These are phyloP conservation scores for Gymnopilus dilepis DNA, from an alignment of 768 basidiomycete genomes.

Conservation along the genomic window DNA sequence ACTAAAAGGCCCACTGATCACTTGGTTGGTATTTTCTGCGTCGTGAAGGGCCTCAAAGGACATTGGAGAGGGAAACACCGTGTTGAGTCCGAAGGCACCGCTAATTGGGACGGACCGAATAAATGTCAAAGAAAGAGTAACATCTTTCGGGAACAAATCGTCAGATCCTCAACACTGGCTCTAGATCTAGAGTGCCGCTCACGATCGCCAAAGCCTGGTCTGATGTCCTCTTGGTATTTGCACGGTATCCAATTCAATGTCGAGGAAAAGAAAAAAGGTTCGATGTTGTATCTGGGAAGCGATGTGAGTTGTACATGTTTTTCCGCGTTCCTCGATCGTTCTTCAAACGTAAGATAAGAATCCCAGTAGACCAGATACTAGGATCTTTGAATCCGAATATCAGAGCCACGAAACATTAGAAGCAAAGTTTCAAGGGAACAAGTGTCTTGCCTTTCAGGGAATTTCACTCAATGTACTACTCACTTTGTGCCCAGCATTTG, in stretches of 20 bases:
- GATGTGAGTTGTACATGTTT: neutral
- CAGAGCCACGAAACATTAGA: conserved; percentile 41
- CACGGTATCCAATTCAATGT: conserved; percentile 73
- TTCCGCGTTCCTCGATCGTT: no score
- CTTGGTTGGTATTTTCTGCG: neutral
- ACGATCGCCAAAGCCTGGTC: conserved; percentile 55
- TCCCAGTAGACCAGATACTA: neutral
- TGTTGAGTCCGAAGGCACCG: conserved; percentile 20
- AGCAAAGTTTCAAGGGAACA: conserved; percentile 26
- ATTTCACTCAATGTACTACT: conserved; percentile 7
- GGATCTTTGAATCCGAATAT: neutral
- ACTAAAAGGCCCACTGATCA: neutral
- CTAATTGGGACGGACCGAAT: conserved; percentile 45
- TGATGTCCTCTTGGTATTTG: conserved; percentile 58
- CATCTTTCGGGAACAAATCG: conserved; percentile 46
- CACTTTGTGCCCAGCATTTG: conserved; percentile 67
- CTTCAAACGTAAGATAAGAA: neutral
- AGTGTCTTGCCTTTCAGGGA: neutral
- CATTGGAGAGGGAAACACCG: conserved; percentile 18
- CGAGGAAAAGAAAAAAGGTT: conserved; percentile 73
- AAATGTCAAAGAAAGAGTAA: conserved; percentile 63
- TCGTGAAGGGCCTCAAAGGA: conserved; percentile 17
- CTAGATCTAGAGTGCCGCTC: no score
- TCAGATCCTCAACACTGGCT: neutral
- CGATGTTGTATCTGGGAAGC: conserved; percentile 52